A percentile compares a stretch with the other conserved stretches of the same genome.
These are phyloP conservation scores for Fusarium transvaalense DNA, from an alignment of 2,329 filamentous ascomycete species.

Conservation along the genomic window DNA sequence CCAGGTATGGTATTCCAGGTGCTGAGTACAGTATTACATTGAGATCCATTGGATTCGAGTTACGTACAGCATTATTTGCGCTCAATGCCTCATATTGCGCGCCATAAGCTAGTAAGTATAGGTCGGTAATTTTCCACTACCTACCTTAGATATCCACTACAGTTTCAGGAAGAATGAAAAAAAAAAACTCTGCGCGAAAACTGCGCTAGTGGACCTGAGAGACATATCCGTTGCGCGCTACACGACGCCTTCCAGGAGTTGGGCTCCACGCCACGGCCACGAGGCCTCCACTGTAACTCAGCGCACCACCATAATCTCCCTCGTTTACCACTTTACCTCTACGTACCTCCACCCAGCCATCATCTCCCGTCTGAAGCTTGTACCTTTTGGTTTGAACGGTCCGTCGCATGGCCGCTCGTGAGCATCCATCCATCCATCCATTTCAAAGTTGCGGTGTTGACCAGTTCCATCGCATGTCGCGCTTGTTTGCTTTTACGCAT, in stretches of 20 bases:
- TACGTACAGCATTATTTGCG: slow-evolving; percentile 19
- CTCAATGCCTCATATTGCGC: background rate
- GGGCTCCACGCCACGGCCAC: slow-evolving; percentile 43
- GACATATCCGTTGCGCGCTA: slow-evolving; percentile 42
- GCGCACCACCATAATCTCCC: slow-evolving; percentile 35
- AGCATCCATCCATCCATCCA: slow-evolving; percentile 24
- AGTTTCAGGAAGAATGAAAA: slow-evolving; percentile 39
- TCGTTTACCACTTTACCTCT: slow-evolving; percentile 8
- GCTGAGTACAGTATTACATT: background rate
- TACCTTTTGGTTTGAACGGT: slow-evolving; percentile 27
- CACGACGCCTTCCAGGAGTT: slow-evolving; percentile 39
- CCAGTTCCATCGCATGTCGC: slow-evolving; percentile 46
- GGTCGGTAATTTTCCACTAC: background rate
- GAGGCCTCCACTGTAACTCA: slow-evolving; percentile 41
- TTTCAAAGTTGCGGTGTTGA: slow-evolving; percentile 45
- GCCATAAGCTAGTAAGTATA: background rate
- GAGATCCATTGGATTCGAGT: slow-evolving; percentile 4
- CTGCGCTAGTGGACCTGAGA: slow-evolving; percentile 31
- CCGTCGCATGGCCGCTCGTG: slow-evolving; percentile 35
- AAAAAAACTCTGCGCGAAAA: slow-evolving; percentile 31
- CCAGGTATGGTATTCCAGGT: background rate
- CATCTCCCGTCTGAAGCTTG: slow-evolving; percentile 29
- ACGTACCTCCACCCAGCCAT: slow-evolving; percentile 28
- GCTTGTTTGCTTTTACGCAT: slow-evolving; percentile 37
- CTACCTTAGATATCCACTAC: slow-evolving; percentile 35